Evolutionary conservation across 139 green algal genomes (phyloP), one percentile per base, ranked within the genome.

Genomic region (Volvox africanus): DNA sequence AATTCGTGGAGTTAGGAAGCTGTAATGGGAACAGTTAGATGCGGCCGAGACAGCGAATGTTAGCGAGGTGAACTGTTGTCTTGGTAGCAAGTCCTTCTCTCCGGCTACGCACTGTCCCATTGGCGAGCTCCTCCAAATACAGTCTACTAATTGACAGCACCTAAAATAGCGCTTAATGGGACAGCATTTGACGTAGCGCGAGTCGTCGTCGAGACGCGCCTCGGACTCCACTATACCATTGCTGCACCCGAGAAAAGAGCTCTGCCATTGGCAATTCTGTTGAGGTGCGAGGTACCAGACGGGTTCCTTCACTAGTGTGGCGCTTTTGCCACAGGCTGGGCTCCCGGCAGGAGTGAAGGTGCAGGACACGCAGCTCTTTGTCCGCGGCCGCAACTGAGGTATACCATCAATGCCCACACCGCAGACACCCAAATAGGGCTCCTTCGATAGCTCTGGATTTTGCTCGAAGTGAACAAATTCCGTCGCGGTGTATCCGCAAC

Each of bases 11-110:
- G 68, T 20, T 0, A 69, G 30, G 26, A 91, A 91, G 2, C 55
- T 67, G 78, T 93, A 93, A 1, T 33, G n/a, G 44, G 17, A 91
- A 44, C 90, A 93, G 16, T 87, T 88, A 36, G 84, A 88, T 50
- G 84, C 30, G 0, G 84, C 67, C 22, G 84, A 73, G 12, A 93
- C 90, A 0, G 84, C 90, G 78, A 88, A 93, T 16, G 91, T 32
- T 12, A 55, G 71, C 30, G 35, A 44, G 30, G 18, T 14, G 20
- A 61, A 61, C 67, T 88, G 68, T 50, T 92, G 88, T 61, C 80
- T 80, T 21, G 88, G 88, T 55, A 77, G 79, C 6, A 92, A 84
- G 68, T 92, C 88, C 26, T 77, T 82, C 16, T 82, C 44, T 2
- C 50, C 65, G 26, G 88, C 68, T 26, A 88, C 88, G 30, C 88